Conservation (phyloP, 1,284 basidiomycete species). For the Abortiporus biennis region DNA sequence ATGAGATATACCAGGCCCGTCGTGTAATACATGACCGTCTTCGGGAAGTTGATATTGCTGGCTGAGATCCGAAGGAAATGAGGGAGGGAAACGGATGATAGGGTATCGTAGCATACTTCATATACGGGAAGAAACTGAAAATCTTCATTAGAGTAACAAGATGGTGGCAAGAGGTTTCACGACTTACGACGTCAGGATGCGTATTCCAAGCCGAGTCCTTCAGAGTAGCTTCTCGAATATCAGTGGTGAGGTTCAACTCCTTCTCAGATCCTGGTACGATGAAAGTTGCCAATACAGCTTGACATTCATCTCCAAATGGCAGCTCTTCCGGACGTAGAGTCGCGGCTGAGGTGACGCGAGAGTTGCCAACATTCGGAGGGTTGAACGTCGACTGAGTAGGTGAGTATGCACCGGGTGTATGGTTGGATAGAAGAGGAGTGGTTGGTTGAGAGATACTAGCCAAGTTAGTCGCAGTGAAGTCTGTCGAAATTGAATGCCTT, state of each 20-base stretch:
- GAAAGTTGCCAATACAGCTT: conserved; percentile 31
- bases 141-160: neutral
- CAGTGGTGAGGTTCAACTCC: conserved; percentile 29
- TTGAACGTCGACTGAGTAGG: too few species aligned
- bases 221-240: conserved; percentile 26
- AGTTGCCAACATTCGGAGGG: too few species aligned
- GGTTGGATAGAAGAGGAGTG: neutral
- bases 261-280: conserved; percentile 27
- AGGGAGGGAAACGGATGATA: conserved; percentile 26
- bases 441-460: neutral
- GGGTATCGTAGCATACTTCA: conserved; percentile 24
- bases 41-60: conserved; percentile 32
- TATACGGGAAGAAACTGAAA: conserved; percentile 31
- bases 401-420: neutral
- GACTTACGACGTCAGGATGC: conserved; percentile 33
- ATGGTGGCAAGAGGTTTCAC: neutral
- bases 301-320: conserved; percentile 28
- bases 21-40: conserved; percentile 31
- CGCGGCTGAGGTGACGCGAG: too few species aligned
- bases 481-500: neutral
- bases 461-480: neutral
- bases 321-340: conserved; percentile 11
- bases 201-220: conserved; percentile 25
- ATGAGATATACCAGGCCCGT: conserved; percentile 18
- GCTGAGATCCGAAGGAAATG: conserved; percentile 24